Percentiles rank a stretch among this genome's conserved stretches.
Evolutionary conservation across 169 alveolate species (phyloP).

Genomic region (Eimeria acervulina): DNA sequence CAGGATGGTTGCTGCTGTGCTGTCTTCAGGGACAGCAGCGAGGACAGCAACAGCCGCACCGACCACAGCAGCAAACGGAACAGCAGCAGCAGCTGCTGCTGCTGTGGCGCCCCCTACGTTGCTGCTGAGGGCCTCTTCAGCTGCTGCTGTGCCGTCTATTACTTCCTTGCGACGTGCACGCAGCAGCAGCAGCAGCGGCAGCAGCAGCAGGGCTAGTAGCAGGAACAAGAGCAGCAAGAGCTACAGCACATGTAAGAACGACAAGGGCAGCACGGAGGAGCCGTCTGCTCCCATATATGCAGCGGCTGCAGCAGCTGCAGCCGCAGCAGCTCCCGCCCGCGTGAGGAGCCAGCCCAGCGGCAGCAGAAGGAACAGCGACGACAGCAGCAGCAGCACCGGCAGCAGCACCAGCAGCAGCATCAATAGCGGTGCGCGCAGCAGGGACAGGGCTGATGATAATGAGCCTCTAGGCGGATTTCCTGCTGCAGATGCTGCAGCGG

Average conservation of each 20-base stretch:
- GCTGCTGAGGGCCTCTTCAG: conserved; percentile 15
- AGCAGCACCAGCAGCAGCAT: conserved; percentile 33
- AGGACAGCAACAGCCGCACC: neutral
- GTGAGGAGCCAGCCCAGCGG: no score
- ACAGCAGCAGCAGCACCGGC: conserved; percentile 3
- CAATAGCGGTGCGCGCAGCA: neutral
- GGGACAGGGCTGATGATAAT: neutral
- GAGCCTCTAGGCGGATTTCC: neutral
- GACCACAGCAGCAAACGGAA: neutral
- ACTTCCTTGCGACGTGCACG: neutral
- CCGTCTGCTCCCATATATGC: neutral
- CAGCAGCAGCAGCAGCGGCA: no score
- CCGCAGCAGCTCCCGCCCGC: neutral
- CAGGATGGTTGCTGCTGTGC: conserved; percentile 22
- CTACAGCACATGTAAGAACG: neutral
- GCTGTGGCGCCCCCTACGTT: neutral
- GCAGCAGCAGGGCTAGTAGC: no score
- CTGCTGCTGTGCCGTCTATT: neutral
- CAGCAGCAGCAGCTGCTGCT: conserved; percentile 4
- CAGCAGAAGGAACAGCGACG: no score
- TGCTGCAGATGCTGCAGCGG: no score
- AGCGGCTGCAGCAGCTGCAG: conserved; percentile 19
- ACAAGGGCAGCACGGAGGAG: neutral
- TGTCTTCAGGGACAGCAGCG: conserved; percentile 27
- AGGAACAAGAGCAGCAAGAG: no score